Evolutionary conservation across 2,329 filamentous ascomycete species (phyloP).

Genomic region (Coniochaeta hoffmannii): DNA sequence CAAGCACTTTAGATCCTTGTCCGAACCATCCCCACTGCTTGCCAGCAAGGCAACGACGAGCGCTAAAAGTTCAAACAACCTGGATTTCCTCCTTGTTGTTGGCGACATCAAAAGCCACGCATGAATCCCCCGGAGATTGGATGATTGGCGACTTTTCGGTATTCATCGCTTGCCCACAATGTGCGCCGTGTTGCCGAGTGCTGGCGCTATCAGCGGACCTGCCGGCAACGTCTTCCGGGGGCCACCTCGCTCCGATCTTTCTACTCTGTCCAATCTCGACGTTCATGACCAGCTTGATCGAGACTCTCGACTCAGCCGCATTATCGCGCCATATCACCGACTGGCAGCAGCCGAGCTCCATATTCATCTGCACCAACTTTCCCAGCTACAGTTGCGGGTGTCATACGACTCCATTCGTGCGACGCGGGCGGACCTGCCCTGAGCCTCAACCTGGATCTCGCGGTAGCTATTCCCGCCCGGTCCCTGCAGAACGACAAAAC

Average conservation of each 20-base stretch:
- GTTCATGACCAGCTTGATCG: too few species aligned
- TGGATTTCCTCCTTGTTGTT: too few species aligned
- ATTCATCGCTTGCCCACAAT: not conserved
- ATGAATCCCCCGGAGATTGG: not conserved
- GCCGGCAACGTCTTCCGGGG: not conserved
- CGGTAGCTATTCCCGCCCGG: not conserved
- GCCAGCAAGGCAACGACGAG: not conserved
- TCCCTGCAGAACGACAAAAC: not conserved
- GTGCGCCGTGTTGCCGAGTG: not conserved
- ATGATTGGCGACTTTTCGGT: not conserved
- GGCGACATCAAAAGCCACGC: not conserved
- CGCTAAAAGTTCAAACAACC: too few species aligned
- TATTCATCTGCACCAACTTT: too few species aligned
- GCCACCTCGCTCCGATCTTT: not conserved
- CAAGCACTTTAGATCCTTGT: constrained; percentile 8
- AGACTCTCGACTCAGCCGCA: too few species aligned
- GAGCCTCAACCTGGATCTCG: not conserved
- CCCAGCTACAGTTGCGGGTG: too few species aligned
- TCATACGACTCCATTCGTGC: too few species aligned
- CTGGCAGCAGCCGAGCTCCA: too few species aligned
- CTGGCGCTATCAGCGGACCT: too few species aligned
- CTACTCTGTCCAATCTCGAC: too few species aligned
- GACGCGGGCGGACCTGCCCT: too few species aligned
- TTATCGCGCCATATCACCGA: too few species aligned
- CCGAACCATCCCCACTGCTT: not conserved